Evolutionary conservation across 805 yeast species (phyloP), one percentile per base, ranked within the genome.

Genomic region (Saccharomycopsis vini): DNA sequence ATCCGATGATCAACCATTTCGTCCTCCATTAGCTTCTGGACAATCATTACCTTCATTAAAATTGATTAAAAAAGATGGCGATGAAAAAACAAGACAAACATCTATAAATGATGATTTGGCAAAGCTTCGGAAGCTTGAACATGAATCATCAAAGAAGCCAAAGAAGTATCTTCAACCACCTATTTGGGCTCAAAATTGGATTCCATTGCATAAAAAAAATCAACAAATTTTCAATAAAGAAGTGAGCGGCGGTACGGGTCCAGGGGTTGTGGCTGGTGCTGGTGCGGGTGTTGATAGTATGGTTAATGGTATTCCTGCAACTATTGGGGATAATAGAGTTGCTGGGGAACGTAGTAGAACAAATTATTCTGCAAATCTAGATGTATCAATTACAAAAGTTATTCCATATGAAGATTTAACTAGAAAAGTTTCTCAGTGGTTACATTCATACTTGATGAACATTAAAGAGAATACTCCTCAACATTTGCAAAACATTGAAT

Each of bases 371-470:
- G 10, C 29, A 5, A 35, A 46, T 12, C 36, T 49, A 22, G 48
- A 46, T 18, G 50, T 74, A 40, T 74, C 87, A 34, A 71, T 86
- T 15, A 79, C 87, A 0, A 89, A 88, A 4, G 71, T 82, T 1
- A 78, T 78, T 36, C 92, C 92, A 1, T 74, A 84, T 39, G 87
- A 86, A 55, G 90, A 86, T 54, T 67, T 85, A 46, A 82, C 89
- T 4, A 75, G 89, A 56, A 76, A 84, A 28, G 77, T 89, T 5
- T 82, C 92, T 19, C 86, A 81, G 53, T 89, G 97, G 97, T 71
- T 89, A 6, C 88, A 82, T 68, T 88, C 94, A 16, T 81, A 84
- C 50, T 68, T 87, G 38, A 70, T 71, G 36, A 71, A 85, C 32
- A 73, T 76, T 32, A 74, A 73, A 33, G 39, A 31, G n/a, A 72